phyloP scores from a whole-genome alignment of 768 basidiomycete species.

The Leccinum fibrillosum region DNA sequence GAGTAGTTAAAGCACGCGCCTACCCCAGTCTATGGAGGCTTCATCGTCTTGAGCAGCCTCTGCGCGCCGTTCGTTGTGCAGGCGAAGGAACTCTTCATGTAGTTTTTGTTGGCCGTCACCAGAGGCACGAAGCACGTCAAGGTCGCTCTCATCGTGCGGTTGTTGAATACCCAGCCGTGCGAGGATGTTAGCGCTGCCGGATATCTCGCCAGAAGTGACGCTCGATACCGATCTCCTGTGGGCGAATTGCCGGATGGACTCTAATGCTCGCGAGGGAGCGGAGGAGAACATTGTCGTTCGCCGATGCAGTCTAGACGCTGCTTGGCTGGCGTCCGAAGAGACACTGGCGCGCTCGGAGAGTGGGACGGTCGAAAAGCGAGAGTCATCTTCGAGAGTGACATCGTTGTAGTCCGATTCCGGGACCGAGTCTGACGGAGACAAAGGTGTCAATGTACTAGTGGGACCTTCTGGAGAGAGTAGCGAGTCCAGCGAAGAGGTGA shows the following conservation, averaged over 20 bases:
- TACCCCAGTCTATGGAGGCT: conserved; percentile 76
- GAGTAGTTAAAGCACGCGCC: conserved; percentile 6
- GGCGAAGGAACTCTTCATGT: conserved; percentile 71
- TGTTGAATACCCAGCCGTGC: conserved; percentile 51
- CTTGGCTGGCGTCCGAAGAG: conserved; percentile 26
- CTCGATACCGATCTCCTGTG: conserved; percentile 68
- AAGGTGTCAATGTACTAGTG: conserved; percentile 21
- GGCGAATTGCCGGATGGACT: conserved; percentile 26
- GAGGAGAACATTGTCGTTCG: conserved; percentile 30
- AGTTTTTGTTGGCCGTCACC: conserved; percentile 66
- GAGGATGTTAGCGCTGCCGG: conserved; percentile 42
- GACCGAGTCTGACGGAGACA: conserved; percentile 40
- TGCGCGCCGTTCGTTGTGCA: conserved; percentile 54
- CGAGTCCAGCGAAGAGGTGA: conserved; percentile 38
- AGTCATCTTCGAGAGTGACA: conserved; percentile 42
- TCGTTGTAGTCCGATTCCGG: conserved; percentile 67
- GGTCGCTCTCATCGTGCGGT: conserved; percentile 36
- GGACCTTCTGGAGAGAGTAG: conserved; percentile 48
- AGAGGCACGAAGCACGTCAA: conserved; percentile 42
- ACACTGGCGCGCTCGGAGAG: conserved; percentile 37
- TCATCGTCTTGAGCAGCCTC: conserved; percentile 38
- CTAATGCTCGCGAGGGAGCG: conserved; percentile 15
- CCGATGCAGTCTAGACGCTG: conserved; percentile 21
- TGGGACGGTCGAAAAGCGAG: conserved; percentile 51
- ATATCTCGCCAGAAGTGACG: conserved; percentile 45